Evolutionary conservation across 305 asterid genomes (phyloP).

Genomic region (Ilex paraguariensis): DNA sequence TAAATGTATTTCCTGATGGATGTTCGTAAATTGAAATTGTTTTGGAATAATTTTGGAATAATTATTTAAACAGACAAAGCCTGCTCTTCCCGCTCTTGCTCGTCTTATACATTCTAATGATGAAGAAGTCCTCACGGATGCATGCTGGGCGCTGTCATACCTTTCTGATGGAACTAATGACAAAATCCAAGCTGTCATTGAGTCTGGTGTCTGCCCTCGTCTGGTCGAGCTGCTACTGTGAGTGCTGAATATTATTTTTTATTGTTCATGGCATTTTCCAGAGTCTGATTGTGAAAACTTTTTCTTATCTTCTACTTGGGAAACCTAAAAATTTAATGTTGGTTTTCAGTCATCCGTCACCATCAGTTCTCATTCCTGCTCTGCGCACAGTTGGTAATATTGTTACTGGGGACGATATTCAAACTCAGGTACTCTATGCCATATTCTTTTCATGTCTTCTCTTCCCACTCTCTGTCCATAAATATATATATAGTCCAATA

Average conservation of each 20-base stretch:
- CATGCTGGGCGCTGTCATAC: conserved; percentile 79
- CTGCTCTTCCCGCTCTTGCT: conserved; percentile 57
- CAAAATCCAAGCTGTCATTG: conserved; percentile 84
- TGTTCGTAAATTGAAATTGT: neutral
- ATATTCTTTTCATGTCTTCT: neutral
- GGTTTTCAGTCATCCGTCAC: conserved; percentile 58
- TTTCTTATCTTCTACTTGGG: neutral
- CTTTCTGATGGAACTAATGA: conserved; percentile 80
- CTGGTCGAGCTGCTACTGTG: conserved; percentile 71
- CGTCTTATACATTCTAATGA: conserved; percentile 51
- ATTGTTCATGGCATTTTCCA: too few species aligned
- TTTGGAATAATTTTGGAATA: too few species aligned
- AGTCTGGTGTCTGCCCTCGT: conserved; percentile 71
- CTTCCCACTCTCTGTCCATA: too few species aligned
- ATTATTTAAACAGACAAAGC: conserved; percentile 40
- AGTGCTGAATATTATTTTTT: conserved; percentile 16
- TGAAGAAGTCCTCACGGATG: conserved; percentile 74
- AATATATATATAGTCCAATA: too few species aligned
- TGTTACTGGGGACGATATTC: conserved; percentile 76
- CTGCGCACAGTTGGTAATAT: conserved; percentile 80
- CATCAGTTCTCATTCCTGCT: conserved; percentile 80
- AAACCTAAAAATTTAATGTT: neutral
- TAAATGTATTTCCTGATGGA: neutral
- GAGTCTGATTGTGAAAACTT: too few species aligned
- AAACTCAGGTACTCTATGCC: conserved; percentile 61